These are phyloP conservation scores for Tagetes patula DNA, from an alignment of 129 eudicot genomes.

Conservation along the genomic window DNA sequence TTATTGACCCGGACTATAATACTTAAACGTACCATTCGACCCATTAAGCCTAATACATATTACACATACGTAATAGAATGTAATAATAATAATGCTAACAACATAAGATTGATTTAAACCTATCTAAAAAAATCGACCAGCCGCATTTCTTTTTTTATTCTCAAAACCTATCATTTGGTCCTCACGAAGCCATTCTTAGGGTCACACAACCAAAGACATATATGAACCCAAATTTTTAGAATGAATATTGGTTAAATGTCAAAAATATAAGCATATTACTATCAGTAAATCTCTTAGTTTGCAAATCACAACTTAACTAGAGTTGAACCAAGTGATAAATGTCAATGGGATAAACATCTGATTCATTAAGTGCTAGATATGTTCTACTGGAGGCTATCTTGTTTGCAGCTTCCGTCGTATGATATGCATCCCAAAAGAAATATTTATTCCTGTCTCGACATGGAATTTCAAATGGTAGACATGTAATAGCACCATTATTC, in stretches of 20 bases:
- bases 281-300: background rate
- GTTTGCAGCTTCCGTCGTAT: conserved; percentile 40
- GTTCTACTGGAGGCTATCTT: conserved; percentile 34
- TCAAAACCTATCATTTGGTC: no score
- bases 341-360: conserved; percentile 35
- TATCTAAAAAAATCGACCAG: no score
- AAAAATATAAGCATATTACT: background rate
- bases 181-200: no score
- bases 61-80: no score
- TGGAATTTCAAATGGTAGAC: conserved; percentile 44
- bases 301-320: background rate
- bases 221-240: background rate
- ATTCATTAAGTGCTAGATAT: conserved; percentile 12
- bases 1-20: no score
- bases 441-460: conserved; percentile 32
- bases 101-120: no score
- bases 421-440: conserved; percentile 51
- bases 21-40: no score
- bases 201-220: no score
- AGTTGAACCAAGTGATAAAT: conserved; percentile 33
- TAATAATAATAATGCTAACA: no score
- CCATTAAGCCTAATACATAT: no score
- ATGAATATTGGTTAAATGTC: background rate
- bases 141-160: no score
- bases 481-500: conserved; percentile 35